Evolutionary conservation across 2,329 filamentous ascomycete species (phyloP).

Genomic region (Fusarium camptoceras): DNA sequence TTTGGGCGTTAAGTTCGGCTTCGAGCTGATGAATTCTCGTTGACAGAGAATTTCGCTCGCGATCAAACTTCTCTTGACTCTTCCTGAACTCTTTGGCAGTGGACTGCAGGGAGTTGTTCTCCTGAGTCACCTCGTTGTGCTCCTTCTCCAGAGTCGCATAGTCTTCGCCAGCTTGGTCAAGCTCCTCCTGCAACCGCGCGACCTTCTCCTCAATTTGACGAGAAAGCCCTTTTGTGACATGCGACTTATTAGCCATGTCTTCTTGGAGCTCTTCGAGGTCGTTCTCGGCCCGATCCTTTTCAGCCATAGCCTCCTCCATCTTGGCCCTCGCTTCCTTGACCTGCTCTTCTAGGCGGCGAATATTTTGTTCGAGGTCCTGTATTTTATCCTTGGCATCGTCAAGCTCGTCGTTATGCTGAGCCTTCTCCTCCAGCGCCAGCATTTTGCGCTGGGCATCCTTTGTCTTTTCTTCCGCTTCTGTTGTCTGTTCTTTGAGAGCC

Average conservation of each 20-base stretch:
- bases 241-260: constrained; percentile 82
- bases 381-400: constrained; percentile 69
- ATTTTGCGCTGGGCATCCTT: constrained; percentile 65
- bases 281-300: constrained; percentile 68
- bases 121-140: constrained; percentile 58
- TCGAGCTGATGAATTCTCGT: constrained; percentile 67
- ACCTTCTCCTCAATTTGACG: constrained; percentile 80
- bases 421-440: constrained; percentile 68
- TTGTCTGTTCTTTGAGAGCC: constrained; percentile 66
- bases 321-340: constrained; percentile 66
- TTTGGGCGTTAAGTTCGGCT: constrained; percentile 68
- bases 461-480: constrained; percentile 68
- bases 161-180: constrained; percentile 65
- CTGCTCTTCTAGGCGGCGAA: constrained; percentile 66
- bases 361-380: constrained; percentile 66
- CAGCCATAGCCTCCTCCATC: constrained; percentile 63
- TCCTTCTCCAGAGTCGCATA: constrained; percentile 65
- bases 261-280: constrained; percentile 77
- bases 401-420: constrained; percentile 63
- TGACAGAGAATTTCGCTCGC: constrained; percentile 53
- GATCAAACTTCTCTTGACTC: constrained; percentile 48
- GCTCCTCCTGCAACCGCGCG: constrained; percentile 73
- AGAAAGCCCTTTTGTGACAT: constrained; percentile 78
- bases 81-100: constrained; percentile 57
- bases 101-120: constrained; percentile 59